Conservation (phyloP, 2,329 filamentous ascomycete genomes). For the Chalara sp. region DNA sequence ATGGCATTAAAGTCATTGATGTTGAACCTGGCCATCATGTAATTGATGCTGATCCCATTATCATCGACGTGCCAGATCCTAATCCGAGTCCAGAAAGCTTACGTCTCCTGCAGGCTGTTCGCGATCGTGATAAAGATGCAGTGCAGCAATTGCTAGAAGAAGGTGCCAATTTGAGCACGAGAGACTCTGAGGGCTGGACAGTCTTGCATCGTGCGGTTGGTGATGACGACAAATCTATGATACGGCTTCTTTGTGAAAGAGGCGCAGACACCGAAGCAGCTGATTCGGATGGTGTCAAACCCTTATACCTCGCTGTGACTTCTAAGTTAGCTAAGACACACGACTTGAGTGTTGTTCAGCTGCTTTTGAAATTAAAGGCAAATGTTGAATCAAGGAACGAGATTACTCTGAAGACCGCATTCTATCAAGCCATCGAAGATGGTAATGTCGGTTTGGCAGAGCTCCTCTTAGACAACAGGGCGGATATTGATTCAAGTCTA, state of each 20-base stretch:
- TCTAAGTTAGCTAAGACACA: neutral
- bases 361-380: neutral
- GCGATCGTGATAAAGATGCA: neutral
- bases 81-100: neutral
- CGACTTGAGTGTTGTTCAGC: neutral
- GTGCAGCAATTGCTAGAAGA: neutral
- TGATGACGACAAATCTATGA: neutral
- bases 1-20: neutral
- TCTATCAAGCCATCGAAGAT: neutral
- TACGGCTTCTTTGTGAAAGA: neutral
- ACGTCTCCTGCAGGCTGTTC: neutral
- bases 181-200: neutral
- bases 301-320: neutral
- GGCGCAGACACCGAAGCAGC: neutral
- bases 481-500: neutral
- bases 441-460: neutral
- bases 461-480: neutral
- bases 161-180: neutral
- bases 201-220: neutral
- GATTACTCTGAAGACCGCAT: neutral
- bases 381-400: neutral
- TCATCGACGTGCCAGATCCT: no score
- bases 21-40: neutral
- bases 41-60: neutral
- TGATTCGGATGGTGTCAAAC: neutral